These are phyloP conservation scores for Aureobasidium sp. DNA, from an alignment of 2,329 filamentous ascomycete genomes.

Conservation along the genomic window DNA sequence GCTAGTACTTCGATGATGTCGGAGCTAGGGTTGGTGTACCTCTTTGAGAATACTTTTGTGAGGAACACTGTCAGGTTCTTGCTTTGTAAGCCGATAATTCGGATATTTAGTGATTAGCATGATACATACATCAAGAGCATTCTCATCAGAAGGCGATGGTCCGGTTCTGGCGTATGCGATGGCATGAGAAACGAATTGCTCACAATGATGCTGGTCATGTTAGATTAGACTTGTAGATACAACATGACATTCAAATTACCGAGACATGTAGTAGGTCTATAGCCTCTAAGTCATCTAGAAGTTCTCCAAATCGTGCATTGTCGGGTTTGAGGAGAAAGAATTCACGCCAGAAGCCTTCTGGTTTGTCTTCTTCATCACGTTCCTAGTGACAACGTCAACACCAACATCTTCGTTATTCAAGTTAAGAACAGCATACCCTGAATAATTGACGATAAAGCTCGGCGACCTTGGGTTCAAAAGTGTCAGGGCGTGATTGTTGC, in stretches of 20 bases:
- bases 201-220: constrained; percentile 52
- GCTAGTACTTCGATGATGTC: constrained; percentile 88
- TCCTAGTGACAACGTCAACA: constrained; percentile 35
- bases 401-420: neutral
- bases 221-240: neutral
- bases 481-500: constrained; percentile 80
- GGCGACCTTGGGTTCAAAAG: constrained; percentile 91
- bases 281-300: constrained; percentile 64
- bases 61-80: constrained; percentile 89
- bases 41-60: constrained; percentile 73
- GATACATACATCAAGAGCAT: constrained; percentile 74
- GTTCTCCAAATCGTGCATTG: constrained; percentile 55
- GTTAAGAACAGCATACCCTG: constrained; percentile 36
- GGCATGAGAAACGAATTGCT: constrained; percentile 69
- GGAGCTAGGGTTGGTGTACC: constrained; percentile 89
- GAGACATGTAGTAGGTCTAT: constrained; percentile 72
- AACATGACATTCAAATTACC: constrained; percentile 34
- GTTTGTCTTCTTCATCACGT: constrained; percentile 60
- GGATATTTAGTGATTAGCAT: neutral
- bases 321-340: constrained; percentile 89
- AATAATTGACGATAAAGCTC: constrained; percentile 82
- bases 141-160: constrained; percentile 57
- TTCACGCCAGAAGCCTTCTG: constrained; percentile 92
- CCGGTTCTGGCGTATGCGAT: constrained; percentile 60
- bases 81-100: constrained; percentile 19